A percentile compares a stretch with the other conserved stretches of the same genome.
Evolutionary conservation across 2,329 filamentous ascomycete species (phyloP).

Genomic region (Shiraia sp.): DNA sequence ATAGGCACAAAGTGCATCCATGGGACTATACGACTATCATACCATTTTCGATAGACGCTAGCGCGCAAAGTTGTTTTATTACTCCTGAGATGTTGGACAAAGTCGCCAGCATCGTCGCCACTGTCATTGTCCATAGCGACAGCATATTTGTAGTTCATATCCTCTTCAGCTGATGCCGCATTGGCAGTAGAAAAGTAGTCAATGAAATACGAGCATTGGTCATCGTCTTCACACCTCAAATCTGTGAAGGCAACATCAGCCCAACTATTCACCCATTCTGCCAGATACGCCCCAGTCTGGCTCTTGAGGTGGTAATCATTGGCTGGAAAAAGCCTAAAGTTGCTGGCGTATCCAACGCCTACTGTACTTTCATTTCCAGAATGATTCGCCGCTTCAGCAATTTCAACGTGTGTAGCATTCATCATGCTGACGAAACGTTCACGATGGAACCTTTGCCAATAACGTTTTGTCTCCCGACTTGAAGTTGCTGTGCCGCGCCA

Average conservation of each 20-base stretch:
- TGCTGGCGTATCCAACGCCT: conserved; percentile 37
- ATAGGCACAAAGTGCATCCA: conserved; percentile 85
- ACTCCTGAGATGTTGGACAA: conserved; percentile 59
- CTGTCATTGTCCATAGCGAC: no score
- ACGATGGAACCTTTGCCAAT: conserved; percentile 73
- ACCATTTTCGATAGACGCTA: conserved; percentile 79
- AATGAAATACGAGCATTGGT: conserved; percentile 52
- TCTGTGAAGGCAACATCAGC: conserved; percentile 48
- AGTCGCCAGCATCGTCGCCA: conserved; percentile 44
- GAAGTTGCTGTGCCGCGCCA: conserved; percentile 56
- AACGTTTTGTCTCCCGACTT: conserved; percentile 52
- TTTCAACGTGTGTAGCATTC: conserved; percentile 62
- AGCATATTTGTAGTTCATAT: conserved; percentile 44
- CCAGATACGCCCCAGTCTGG: conserved; percentile 22
- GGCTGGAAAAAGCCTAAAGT: conserved; percentile 45
- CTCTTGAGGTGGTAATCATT: conserved; percentile 20
- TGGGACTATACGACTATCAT: conserved; percentile 67
- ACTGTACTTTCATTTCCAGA: conserved; percentile 15
- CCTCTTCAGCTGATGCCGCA: background rate
- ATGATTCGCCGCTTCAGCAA: conserved; percentile 48
- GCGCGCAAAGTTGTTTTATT: conserved; percentile 74
- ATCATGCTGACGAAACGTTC: conserved; percentile 76
- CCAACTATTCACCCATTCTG: conserved; percentile 44
- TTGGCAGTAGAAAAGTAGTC: conserved; percentile 37
- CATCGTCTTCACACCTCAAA: conserved; percentile 46